phyloP scores from a whole-genome alignment of 2,329 filamentous ascomycete genomes.

The Cladosporium velox region DNA sequence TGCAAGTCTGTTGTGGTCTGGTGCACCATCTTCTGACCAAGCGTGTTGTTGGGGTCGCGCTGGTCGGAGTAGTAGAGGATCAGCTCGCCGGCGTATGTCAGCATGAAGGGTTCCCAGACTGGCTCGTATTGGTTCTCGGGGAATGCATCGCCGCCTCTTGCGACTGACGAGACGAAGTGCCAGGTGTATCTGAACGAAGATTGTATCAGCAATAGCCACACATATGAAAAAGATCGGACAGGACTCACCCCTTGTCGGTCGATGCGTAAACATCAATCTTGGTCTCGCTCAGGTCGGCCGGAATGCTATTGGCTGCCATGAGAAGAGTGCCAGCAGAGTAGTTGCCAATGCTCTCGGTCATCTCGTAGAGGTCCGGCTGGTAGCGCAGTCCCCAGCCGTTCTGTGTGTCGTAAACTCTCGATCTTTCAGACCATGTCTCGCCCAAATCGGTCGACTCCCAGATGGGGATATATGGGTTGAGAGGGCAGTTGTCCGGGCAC shows the following conservation, averaged over 20 bases:
- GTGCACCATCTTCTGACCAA: constrained; percentile 68
- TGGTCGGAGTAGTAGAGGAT: constrained; percentile 73
- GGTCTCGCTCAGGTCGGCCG: constrained; percentile 60
- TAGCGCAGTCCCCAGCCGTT: constrained; percentile 68
- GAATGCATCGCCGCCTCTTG: constrained; percentile 60
- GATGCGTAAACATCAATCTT: constrained; percentile 71
- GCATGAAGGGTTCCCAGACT: constrained; percentile 70
- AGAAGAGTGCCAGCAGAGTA: constrained; percentile 66
- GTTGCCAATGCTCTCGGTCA: constrained; percentile 59
- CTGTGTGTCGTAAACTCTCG: constrained; percentile 63
- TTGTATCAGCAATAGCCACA: background rate
- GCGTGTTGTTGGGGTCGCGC: constrained; percentile 58
- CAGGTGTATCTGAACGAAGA: constrained; percentile 49
- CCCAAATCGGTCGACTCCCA: constrained; percentile 50
- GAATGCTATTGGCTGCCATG: constrained; percentile 61
- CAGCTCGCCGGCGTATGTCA: constrained; percentile 61
- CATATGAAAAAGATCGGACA: background rate
- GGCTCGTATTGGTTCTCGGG: constrained; percentile 67
- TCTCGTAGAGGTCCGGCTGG: constrained; percentile 68
- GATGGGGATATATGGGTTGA: constrained; percentile 47
- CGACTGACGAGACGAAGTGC: constrained; percentile 68
- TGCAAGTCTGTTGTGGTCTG: constrained; percentile 61
- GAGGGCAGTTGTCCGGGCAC: constrained; percentile 17
- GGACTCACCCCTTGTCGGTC: constrained; percentile 53
- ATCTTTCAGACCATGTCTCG: constrained; percentile 63